Evolutionary conservation across 2,329 filamentous ascomycete species (phyloP), one percentile per base, ranked within the genome.

Genomic region (Cladorrhinum sp.): DNA sequence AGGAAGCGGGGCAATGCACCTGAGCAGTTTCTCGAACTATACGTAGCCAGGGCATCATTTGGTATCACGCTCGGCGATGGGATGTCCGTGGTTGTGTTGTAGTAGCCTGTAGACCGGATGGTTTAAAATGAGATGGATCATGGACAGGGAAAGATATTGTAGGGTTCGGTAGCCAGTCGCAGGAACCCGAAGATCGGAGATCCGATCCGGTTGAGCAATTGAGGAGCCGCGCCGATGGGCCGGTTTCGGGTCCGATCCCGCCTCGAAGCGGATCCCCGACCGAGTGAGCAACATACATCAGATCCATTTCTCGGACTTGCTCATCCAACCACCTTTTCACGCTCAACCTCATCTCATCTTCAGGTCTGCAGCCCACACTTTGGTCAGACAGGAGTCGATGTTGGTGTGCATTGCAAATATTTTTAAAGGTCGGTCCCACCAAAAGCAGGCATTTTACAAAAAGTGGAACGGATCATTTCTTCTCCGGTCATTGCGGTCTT

Each of bases 181-280:
- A 46, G 23, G 23, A 28, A 56, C 54, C 54, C 54, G 54, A 56
- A 42, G 54, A 42, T 56, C 54, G 54, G 54, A 55, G 58, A n/a
- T 48, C 58, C 53, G 46, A 33, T 21, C 53, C 53, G 53, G 49
- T 58, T 42, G 36, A 50, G 33, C 55, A 49, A 58, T 56, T 30
- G 21, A 53, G 28, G 28, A 26, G 21, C 59, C 24, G 55, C 16
- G 48, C 62, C 62, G 62, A 54, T 61, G 55, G 21, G 53, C 62
- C 62, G 62, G 57, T 61, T 48, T 61, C 62, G 62, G 62, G 53
- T 26, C 48, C 50, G 56, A 55, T 54, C 14, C 23, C 6, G 53
- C 55, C 58, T 50, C 42, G 54, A 24, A 24, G 10, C 26, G 46
- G 16, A 36, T 36, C 55, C 48, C 26, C 26, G 61, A 56, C 52